Conservation (phyloP, 352 stramenopile species). For the Globisporangium viniferum region DNA sequence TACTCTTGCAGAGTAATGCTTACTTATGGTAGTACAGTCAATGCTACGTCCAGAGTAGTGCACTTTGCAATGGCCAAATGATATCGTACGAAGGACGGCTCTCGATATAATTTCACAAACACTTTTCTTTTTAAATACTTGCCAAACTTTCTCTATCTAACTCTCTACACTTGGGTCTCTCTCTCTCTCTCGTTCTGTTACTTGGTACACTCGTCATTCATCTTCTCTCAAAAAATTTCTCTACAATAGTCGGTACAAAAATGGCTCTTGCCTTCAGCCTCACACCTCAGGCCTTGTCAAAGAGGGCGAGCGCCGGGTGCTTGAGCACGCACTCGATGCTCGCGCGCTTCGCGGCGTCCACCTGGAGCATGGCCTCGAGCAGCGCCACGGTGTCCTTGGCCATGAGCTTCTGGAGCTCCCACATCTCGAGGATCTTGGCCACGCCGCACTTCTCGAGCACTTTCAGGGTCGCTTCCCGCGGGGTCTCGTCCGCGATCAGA, state of each 20-base stretch:
- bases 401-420: constrained; percentile 34
- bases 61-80: no score
- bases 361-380: constrained; percentile 46
- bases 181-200: not conserved
- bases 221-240: not conserved
- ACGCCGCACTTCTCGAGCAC: constrained; percentile 39
- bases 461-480: constrained; percentile 34
- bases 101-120: not conserved
- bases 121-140: not conserved
- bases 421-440: constrained; percentile 54
- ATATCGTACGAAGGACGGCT: not conserved
- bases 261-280: not conserved
- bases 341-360: constrained; percentile 34
- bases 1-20: no score
- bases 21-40: no score
- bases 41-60: no score
- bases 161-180: not conserved
- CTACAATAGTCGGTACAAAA: not conserved
- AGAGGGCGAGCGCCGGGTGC: constrained; percentile 17
- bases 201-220: no score
- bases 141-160: not conserved
- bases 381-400: constrained; percentile 33
- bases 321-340: constrained; percentile 32
- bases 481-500: constrained; percentile 32
- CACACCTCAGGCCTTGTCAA: constrained; percentile 4